Conservation (phyloP, 805 yeast species). For the Myxozyma melibiosi region DNA sequence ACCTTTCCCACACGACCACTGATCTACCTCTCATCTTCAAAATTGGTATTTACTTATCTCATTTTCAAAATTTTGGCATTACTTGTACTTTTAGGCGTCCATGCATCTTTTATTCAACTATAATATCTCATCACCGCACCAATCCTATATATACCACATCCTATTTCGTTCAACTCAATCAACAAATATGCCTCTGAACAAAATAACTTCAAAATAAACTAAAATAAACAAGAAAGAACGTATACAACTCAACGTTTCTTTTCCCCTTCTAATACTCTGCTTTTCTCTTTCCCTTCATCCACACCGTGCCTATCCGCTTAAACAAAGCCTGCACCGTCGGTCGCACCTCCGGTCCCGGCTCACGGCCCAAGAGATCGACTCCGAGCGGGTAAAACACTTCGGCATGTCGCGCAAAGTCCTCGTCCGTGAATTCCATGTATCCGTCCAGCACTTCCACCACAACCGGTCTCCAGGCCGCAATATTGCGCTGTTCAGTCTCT, state of each 20-base stretch:
- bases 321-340: slow-evolving; percentile 42
- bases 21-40: no score
- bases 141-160: no score
- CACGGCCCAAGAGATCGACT: slow-evolving; percentile 43
- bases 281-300: slow-evolving; percentile 38
- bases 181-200: no score
- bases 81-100: no score
- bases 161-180: no score
- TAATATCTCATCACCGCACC: no score
- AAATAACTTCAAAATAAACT: no score
- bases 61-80: no score
- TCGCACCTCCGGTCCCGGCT: slow-evolving; percentile 43
- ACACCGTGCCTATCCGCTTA: slow-evolving; percentile 55
- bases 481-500: slow-evolving; percentile 68
- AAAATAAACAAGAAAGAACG: background rate
- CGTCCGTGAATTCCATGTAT: slow-evolving; percentile 71
- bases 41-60: no score
- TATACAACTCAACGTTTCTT: background rate
- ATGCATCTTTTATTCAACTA: no score
- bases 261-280: background rate
- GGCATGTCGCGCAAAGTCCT: slow-evolving; percentile 41
- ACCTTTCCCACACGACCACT: no score
- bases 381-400: slow-evolving; percentile 39
- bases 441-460: slow-evolving; percentile 86
- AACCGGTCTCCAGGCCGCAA: slow-evolving; percentile 88